phyloP scores from a whole-genome alignment of 306 rosid species.

The Benincasa hispida region DNA sequence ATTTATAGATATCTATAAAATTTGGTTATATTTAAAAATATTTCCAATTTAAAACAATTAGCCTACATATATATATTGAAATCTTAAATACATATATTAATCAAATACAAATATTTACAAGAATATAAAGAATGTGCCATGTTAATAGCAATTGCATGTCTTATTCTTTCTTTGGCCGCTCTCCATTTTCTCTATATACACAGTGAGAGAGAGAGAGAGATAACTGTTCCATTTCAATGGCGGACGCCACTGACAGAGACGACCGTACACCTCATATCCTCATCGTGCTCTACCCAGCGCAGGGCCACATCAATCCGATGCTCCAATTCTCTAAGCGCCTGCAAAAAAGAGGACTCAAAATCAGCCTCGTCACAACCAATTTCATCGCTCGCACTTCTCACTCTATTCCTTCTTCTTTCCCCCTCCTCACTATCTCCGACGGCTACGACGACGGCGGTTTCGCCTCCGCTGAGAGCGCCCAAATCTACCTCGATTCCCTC shows the following conservation, averaged over 20 bases:
- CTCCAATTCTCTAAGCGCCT: slow-evolving; percentile 22
- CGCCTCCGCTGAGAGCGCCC: not conserved
- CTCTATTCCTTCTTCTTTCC: not conserved
- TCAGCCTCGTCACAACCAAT: slow-evolving; percentile 1
- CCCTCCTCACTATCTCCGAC: not conserved
- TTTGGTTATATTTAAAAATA: too few species aligned
- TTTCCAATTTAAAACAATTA: too few species aligned
- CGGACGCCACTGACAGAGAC: not conserved
- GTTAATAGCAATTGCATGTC: too few species aligned
- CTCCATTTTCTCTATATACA: too few species aligned
- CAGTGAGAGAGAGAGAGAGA: too few species aligned
- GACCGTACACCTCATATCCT: not conserved
- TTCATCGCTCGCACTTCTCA: not conserved
- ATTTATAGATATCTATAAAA: too few species aligned
- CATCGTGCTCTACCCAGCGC: not conserved
- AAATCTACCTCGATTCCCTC: not conserved
- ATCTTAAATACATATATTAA: too few species aligned
- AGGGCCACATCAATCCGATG: slow-evolving; percentile 25
- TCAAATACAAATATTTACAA: too few species aligned
- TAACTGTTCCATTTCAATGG: not conserved
- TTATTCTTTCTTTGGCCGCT: too few species aligned
- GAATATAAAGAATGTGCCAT: too few species aligned
- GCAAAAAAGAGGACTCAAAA: not conserved
- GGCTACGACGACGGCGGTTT: not conserved
- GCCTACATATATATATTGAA: too few species aligned